Base-by-base conservation (phyloP, 139 green algal genomes). In the Tetratostichococcus sp. region DNA sequence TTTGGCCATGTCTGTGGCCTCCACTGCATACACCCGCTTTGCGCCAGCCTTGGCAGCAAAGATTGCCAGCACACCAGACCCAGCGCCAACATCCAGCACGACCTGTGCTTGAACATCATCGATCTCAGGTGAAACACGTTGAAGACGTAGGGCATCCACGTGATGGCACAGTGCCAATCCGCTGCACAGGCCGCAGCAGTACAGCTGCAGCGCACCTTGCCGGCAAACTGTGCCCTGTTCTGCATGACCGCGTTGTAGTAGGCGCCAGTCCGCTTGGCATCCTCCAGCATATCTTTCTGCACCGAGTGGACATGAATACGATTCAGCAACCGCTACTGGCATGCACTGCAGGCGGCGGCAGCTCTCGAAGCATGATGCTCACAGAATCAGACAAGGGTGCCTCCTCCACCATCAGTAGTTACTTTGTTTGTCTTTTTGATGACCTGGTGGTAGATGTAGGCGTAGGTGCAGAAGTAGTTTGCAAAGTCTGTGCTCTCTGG, bases 401-500 rank as follows among this genome's bases (percentile, higher is more conserved):
- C n/a, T n/a, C n/a, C n/a, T n/a, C n/a, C n/a, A n/a, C n/a, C n/a
- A n/a, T n/a, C n/a, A n/a, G n/a, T n/a, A n/a, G n/a, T n/a, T n/a
- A n/a, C n/a, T n/a, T n/a, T n/a, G n/a, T n/a, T n/a, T n/a, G n/a
- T n/a, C n/a, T n/a, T n/a, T n/a, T 22, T 2, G 32, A 14, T 23
- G 35, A 88, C 89, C 91, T 98, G 95, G 72, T 98, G 94, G 65
- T 97, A 98, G 17, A 99, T 81, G 71, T 91, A 99, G 0, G 84
- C 86, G 83, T 94, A 99, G 28, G 94, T 97, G 86, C 91, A 98
- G 71, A 99, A 99, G 76, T 99, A 99, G 80, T 98, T 98, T 30
- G 93, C 91, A 74, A 93, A 99, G 83, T 98, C 94, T 33, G 90
- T 93, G 42, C 82, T 86, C 62, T 95, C 91, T 3, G 50, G 50